Evolutionary conservation across 768 basidiomycete genomes (phyloP), one percentile per base, ranked within the genome.

Genomic region (Leucosporidium yakuticum): DNA sequence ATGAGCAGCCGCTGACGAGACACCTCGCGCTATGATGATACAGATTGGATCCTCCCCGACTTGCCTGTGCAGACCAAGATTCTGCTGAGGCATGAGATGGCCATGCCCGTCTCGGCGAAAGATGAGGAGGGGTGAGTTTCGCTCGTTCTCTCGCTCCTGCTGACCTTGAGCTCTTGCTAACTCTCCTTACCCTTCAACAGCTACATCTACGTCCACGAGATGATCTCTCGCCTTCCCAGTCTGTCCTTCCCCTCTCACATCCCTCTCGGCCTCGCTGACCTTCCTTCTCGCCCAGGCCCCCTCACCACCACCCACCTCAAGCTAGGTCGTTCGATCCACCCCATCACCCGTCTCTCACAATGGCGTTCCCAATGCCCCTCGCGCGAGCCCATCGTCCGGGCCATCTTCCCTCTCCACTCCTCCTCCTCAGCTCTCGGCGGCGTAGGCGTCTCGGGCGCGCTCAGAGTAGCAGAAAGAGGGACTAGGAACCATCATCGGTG

Each of bases 131-230:
- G 62, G 62, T 68, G 27, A 25, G 56, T 25, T 23, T 15, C n/a
- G n/a, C n/a, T n/a, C n/a, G n/a, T n/a, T n/a, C n/a, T n/a, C n/a
- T n/a, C n/a, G n/a, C n/a, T n/a, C n/a, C n/a, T n/a, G n/a, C n/a
- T n/a, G n/a, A 15, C 25, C 32, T 29, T 20, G 25, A 19, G 15
- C 6, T 20, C 4, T 15, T 9, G 12, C 21, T 25, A 14, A n/a
- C n/a, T n/a, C n/a, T n/a, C n/a, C n/a, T n/a, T n/a, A n/a, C n/a
- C n/a, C 6, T 36, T 27, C 5, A 19, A 19, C 49, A 71, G 69
- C 8, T 71, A 60, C 49, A 55, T 71, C 29, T 71, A 71, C 67
- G 36, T 68, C 11, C 64, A 71, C 56, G 67, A 71, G 49, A 62
- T 71, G 29, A 29, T 68, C 58, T 39, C 34, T 23, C n/a, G n/a